Percentiles rank a stretch among this genome's conserved stretches.
These are phyloP conservation scores for Ophiostoma montium DNA, from an alignment of 2,329 filamentous ascomycete species.

Conservation along the genomic window DNA sequence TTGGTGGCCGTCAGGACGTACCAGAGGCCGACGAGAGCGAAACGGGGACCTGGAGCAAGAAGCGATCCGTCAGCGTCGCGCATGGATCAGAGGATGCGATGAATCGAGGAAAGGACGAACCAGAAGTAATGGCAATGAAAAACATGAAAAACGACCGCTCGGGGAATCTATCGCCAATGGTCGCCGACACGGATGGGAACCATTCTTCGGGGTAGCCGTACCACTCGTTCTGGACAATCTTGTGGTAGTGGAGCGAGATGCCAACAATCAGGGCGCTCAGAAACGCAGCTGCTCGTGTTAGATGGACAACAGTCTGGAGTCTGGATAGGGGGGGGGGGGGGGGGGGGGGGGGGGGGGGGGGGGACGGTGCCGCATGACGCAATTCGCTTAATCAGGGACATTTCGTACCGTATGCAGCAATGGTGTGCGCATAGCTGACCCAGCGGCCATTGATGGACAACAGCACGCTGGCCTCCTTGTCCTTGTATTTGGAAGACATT, in stretches of 20 bases:
- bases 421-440: slow-evolving; percentile 80
- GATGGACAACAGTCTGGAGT: not conserved
- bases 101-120: slow-evolving; percentile 27
- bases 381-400: not conserved
- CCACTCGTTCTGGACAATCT: slow-evolving; percentile 96
- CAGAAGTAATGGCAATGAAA: slow-evolving; percentile 92
- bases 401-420: slow-evolving; percentile 58
- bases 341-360: no score
- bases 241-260: slow-evolving; percentile 73
- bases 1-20: slow-evolving; percentile 74
- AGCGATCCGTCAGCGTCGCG: no score
- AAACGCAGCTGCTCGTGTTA: slow-evolving; percentile 52
- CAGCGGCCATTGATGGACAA: slow-evolving; percentile 68
- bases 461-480: slow-evolving; percentile 47
- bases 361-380: no score
- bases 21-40: slow-evolving; percentile 81
- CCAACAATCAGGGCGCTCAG: slow-evolving; percentile 74
- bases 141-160: slow-evolving; percentile 95
- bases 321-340: no score
- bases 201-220: slow-evolving; percentile 90
- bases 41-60: slow-evolving; percentile 55
- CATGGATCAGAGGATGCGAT: not conserved
- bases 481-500: slow-evolving; percentile 33
- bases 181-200: slow-evolving; percentile 92
- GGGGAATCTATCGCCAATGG: slow-evolving; percentile 93